These are phyloP conservation scores for Acanthamoeba lenticulata DNA, from an alignment of 208 protist genomes.

Conservation along the genomic window DNA sequence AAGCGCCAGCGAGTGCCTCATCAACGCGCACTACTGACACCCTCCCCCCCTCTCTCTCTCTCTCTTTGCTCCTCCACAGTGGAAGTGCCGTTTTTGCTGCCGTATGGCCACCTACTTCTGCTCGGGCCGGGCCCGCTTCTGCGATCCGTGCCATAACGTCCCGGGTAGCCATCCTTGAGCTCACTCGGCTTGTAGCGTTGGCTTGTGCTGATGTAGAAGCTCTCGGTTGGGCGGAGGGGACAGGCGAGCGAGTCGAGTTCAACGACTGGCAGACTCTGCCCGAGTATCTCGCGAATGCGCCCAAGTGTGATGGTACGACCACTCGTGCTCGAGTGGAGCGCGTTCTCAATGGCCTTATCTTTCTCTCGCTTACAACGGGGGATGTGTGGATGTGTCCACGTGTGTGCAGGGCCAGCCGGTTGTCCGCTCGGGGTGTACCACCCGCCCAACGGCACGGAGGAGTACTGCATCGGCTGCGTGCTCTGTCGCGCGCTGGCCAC, in stretches of 20 bases:
- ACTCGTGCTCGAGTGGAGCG: background rate
- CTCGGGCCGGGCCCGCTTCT: background rate
- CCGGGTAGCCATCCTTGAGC: background rate
- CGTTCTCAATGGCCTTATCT: background rate
- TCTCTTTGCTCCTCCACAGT: background rate
- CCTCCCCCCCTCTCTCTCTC: too few species aligned
- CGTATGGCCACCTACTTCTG: constrained; percentile 13
- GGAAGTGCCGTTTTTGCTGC: constrained; percentile 69
- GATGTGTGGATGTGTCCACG: too few species aligned
- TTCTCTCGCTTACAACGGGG: background rate
- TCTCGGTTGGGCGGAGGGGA: too few species aligned
- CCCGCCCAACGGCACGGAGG: constrained; percentile 16
- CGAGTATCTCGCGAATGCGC: background rate
- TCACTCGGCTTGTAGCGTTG: too few species aligned
- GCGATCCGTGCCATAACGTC: background rate
- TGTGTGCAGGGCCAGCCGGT: background rate
- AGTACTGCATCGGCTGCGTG: background rate
- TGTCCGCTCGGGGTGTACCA: constrained; percentile 4
- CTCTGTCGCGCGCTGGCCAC: background rate
- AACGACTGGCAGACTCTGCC: background rate
- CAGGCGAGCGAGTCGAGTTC: constrained; percentile 27
- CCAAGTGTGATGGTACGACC: constrained; percentile 32
- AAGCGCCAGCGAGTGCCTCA: background rate
- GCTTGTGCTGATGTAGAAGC: too few species aligned
- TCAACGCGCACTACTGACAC: background rate